phyloP scores from a whole-genome alignment of 2,329 filamentous ascomycete genomes.

The Xylariaceae sp. region DNA sequence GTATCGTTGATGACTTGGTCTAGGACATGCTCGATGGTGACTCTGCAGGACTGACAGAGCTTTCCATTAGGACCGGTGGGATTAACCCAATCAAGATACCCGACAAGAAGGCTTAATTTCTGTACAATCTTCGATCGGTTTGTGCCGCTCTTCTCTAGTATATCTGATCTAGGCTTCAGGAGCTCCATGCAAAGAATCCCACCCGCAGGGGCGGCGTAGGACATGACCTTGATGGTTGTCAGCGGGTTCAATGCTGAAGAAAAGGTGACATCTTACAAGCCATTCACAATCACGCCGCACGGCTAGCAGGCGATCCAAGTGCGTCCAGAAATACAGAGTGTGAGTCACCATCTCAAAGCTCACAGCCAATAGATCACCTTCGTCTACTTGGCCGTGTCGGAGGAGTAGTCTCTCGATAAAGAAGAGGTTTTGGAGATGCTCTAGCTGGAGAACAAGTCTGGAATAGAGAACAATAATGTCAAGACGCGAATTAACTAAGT shows the following conservation, averaged over 20 bases:
- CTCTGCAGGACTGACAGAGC: slow-evolving; percentile 43
- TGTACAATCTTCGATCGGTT: slow-evolving; percentile 47
- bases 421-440: slow-evolving; percentile 54
- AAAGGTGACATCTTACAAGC: slow-evolving; percentile 36
- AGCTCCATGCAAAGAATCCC: slow-evolving; percentile 48
- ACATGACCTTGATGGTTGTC: slow-evolving; percentile 39
- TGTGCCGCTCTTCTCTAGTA: slow-evolving; percentile 20
- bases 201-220: slow-evolving; percentile 44
- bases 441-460: slow-evolving; percentile 44
- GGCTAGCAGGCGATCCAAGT: slow-evolving; percentile 42
- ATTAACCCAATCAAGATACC: slow-evolving; percentile 48
- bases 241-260: not conserved
- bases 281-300: slow-evolving; percentile 44
- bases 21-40: slow-evolving; percentile 45
- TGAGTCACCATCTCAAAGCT: slow-evolving; percentile 46
- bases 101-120: slow-evolving; percentile 46
- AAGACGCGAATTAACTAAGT: slow-evolving; percentile 34
- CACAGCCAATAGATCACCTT: slow-evolving; percentile 39
- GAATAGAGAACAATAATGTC: slow-evolving; percentile 37
- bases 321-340: slow-evolving; percentile 45
- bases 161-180: slow-evolving; percentile 38
- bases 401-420: slow-evolving; percentile 53
- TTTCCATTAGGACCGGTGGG: slow-evolving; percentile 45
- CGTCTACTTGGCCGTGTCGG: slow-evolving; percentile 37
- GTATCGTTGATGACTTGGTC: slow-evolving; percentile 41